Evolutionary conservation across 1,139 yeast species (phyloP).

Genomic region (Entelexis sorbosivorans): DNA sequence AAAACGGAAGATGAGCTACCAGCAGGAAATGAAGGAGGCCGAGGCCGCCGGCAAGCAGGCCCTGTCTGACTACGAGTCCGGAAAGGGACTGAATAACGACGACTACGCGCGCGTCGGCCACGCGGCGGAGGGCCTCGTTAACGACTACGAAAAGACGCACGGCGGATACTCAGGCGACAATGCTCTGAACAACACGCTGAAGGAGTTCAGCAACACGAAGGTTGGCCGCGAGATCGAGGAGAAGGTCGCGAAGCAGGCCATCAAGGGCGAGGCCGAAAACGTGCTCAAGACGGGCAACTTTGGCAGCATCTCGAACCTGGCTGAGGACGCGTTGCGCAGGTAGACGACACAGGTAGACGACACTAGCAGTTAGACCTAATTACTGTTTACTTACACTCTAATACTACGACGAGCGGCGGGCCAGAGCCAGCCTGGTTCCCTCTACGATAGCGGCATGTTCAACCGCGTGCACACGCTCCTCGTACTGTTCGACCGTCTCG

Average conservation of each 20-base stretch:
- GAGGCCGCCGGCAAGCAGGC: conserved; percentile 7
- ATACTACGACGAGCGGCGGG: background rate
- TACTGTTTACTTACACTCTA: background rate
- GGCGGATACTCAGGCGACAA: conserved; percentile 1
- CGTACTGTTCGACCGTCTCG: conserved; percentile 71
- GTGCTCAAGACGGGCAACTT: conserved; percentile 4
- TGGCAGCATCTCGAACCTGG: background rate
- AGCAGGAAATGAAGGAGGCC: conserved; percentile 5
- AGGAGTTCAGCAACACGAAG: conserved; percentile 1
- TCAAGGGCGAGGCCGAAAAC: conserved; percentile 8
- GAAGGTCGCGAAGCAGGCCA: conserved; percentile 9
- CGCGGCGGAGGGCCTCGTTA: conserved; percentile 6
- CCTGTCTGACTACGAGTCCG: conserved; percentile 5
- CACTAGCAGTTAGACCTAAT: background rate
- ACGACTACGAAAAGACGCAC: background rate
- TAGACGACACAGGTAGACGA: background rate
- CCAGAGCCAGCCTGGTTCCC: conserved; percentile 58
- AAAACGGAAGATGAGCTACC: background rate
- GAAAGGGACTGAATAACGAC: conserved; percentile 2
- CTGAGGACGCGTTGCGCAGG: background rate
- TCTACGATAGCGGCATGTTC: conserved; percentile 91
- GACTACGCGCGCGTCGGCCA: conserved; percentile 2
- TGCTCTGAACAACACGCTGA: conserved; percentile 1
- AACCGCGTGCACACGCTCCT: conserved; percentile 64
- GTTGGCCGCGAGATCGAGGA: conserved; percentile 8